These are phyloP conservation scores for Penicillium nucicola DNA, from an alignment of 495 filamentous ascomycete species.

Conservation along the genomic window DNA sequence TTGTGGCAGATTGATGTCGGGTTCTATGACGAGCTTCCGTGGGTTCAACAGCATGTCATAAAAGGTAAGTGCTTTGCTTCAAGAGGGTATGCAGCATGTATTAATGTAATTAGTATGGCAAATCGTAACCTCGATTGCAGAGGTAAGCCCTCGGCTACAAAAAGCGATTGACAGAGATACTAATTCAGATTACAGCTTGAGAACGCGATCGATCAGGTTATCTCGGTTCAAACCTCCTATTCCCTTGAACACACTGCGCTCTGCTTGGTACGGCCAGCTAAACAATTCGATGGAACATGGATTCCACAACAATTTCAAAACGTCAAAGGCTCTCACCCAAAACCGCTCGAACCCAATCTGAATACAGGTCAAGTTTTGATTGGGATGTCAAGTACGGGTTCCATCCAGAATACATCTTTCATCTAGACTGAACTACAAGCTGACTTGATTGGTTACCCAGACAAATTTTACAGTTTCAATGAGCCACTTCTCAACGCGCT, in stretches of 20 bases:
- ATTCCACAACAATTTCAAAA: slow-evolving; percentile 4
- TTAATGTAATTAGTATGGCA: slow-evolving; percentile 9
- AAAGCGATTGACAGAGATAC: background rate
- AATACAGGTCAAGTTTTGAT: slow-evolving; percentile 12
- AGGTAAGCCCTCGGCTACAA: background rate
- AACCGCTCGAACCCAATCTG: background rate
- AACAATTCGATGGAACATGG: slow-evolving; percentile 7
- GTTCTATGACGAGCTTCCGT: slow-evolving; percentile 17
- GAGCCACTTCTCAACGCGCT: slow-evolving; percentile 28
- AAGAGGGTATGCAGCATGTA: background rate
- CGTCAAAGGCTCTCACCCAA: background rate
- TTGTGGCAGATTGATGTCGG: slow-evolving; percentile 39
- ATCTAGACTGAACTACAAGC: too few relatives aligned
- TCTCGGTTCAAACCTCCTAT: slow-evolving; percentile 15
- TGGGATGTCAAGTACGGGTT: slow-evolving; percentile 22
- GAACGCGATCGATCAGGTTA: slow-evolving; percentile 5
- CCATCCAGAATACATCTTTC: background rate
- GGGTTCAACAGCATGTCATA: slow-evolving; percentile 18
- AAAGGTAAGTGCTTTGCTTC: slow-evolving; percentile 12
- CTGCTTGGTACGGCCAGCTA: slow-evolving; percentile 7
- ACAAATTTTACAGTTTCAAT: slow-evolving; percentile 38
- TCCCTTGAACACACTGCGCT: slow-evolving; percentile 2
- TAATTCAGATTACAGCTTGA: slow-evolving; percentile 3
- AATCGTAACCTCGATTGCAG: slow-evolving; percentile 2
- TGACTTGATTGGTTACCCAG: slow-evolving; percentile 6